Conservation (phyloP, 2,329 filamentous ascomycete genomes). For the Curvularia verruculosa region DNA sequence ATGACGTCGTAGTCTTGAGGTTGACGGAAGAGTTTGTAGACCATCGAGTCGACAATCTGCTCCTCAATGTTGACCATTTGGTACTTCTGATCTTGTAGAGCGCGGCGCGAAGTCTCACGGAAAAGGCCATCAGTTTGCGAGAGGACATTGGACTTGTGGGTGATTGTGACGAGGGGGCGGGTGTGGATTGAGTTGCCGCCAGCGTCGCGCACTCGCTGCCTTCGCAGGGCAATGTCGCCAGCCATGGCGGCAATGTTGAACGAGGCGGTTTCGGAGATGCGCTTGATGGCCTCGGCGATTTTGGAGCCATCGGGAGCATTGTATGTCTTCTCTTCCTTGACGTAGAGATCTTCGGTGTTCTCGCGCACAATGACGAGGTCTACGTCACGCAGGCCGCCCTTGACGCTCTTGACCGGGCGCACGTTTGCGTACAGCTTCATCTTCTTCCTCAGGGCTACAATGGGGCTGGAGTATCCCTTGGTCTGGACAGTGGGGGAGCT, state of each 20-base stretch:
- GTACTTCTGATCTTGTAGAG: conserved; percentile 72
- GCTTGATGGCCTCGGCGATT: conserved; percentile 97
- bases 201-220: conserved; percentile 76
- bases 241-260: conserved; percentile 90
- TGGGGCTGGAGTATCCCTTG: conserved; percentile 94
- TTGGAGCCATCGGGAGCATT: conserved; percentile 74
- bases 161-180: conserved; percentile 85
- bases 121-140: conserved; percentile 97
- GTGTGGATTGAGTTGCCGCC: conserved; percentile 66
- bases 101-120: conserved; percentile 76
- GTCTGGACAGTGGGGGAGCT: conserved; percentile 87
- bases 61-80: conserved; percentile 75
- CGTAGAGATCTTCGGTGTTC: conserved; percentile 98
- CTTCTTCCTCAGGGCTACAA: conserved; percentile 93
- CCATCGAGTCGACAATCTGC: conserved; percentile 99
- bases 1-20: conserved; percentile 96
- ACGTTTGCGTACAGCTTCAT: conserved; percentile 98
- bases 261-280: conserved; percentile 85
- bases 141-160: conserved; percentile 97
- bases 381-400: conserved; percentile 69
- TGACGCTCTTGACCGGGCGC: conserved; percentile 86
- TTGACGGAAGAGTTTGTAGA: conserved; percentile 99
- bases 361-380: conserved; percentile 98
- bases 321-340: conserved; percentile 92
- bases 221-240: conserved; percentile 87